Percentiles rank a stretch among this genome's conserved stretches.
These are phyloP conservation scores for Eugenia klotzschiana DNA, from an alignment of 441 rosid genomes.

Conservation along the genomic window DNA sequence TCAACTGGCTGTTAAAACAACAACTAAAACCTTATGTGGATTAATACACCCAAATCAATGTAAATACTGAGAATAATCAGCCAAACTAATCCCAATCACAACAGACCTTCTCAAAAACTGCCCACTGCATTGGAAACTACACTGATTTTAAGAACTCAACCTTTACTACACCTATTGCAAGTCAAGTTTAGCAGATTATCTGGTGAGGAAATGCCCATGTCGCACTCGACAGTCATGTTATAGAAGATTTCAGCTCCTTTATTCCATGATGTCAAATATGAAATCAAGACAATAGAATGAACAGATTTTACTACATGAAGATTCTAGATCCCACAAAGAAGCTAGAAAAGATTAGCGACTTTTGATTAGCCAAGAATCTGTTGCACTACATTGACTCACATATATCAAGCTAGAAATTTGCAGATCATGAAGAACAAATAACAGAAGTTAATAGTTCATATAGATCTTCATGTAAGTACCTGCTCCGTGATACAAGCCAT, in stretches of 20 bases:
- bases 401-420: not conserved
- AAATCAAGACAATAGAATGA: not conserved
- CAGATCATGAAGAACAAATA: not conserved
- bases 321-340: not conserved
- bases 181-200: not conserved
- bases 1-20: not conserved
- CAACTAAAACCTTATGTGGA: not conserved
- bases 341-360: not conserved
- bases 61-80: not conserved
- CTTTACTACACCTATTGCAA: not conserved
- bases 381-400: not conserved
- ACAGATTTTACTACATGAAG: not conserved
- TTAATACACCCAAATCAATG: not conserved
- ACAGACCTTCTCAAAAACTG: not conserved
- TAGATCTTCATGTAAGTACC: constrained; percentile 19
- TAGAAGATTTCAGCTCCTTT: not conserved
- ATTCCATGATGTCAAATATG: not conserved
- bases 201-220: not conserved
- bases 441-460: not conserved
- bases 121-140: not conserved
- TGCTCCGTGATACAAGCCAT: constrained; percentile 92
- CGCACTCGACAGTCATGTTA: not conserved
- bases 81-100: not conserved
- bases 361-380: not conserved
- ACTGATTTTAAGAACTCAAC: not conserved